A percentile compares a stretch with the other conserved stretches of the same genome.
Evolutionary conservation across 192 early-diverging fungal genomes (phyloP).

Genomic region (Entomortierella lignicola): DNA sequence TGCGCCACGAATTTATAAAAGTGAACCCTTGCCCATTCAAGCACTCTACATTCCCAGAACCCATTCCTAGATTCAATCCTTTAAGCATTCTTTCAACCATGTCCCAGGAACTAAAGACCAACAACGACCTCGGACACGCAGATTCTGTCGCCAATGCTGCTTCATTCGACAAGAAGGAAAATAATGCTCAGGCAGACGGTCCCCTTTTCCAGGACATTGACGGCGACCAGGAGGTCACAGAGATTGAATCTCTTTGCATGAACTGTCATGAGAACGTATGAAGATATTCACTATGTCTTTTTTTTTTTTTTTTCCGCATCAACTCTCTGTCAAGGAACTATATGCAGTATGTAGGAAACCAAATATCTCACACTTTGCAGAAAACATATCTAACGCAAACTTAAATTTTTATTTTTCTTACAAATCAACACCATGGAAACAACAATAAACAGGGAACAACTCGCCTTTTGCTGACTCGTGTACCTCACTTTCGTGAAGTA

Average conservation of each 20-base stretch:
- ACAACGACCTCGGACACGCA: constrained; percentile 35
- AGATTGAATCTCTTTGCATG: constrained; percentile 93
- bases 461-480: constrained; percentile 86
- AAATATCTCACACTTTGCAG: too few species aligned
- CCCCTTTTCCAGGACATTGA: constrained; percentile 58
- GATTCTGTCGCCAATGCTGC: constrained; percentile 19
- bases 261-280: constrained; percentile 84
- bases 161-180: constrained; percentile 29
- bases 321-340: not conserved
- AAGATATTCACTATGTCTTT: too few species aligned
- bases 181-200: constrained; percentile 21
- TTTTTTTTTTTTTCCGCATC: too few species aligned
- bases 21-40: not conserved
- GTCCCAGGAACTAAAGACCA: constrained; percentile 21
- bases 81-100: constrained; percentile 17
- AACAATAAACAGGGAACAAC: too few species aligned
- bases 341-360: too few species aligned
- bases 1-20: not conserved
- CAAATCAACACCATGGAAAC: too few species aligned
- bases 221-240: constrained; percentile 65
- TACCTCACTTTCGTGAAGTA: constrained; percentile 92
- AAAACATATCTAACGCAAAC: not conserved
- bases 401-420: not conserved
- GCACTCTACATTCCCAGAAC: not conserved
- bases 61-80: not conserved